A percentile compares a stretch with the other conserved stretches of the same genome.
phyloP scores from a whole-genome alignment of 129 eudicot genomes.

The Sambucus nigra region DNA sequence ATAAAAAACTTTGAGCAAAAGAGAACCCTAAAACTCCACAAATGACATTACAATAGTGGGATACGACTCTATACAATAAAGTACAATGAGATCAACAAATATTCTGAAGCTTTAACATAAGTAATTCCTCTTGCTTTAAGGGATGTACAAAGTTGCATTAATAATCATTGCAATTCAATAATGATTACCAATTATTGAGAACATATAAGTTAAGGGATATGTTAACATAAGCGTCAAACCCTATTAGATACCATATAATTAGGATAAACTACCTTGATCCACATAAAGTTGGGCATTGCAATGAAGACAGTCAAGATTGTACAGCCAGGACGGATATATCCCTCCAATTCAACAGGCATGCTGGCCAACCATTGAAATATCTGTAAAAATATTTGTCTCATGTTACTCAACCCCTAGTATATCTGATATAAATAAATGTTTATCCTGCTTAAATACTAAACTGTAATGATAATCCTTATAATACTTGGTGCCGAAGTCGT shows the following conservation, averaged over 20 bases:
- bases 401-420: conserved; percentile 25
- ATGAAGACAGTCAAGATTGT: conserved; percentile 76
- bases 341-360: conserved; percentile 99
- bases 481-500: conserved; percentile 90
- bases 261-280: conserved; percentile 59
- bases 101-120: too few species aligned
- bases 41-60: too few species aligned
- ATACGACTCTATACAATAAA: too few species aligned
- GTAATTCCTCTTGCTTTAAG: too few species aligned
- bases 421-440: conserved; percentile 6
- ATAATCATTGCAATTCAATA: too few species aligned
- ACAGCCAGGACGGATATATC: conserved; percentile 97
- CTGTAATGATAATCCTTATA: conserved; percentile 39
- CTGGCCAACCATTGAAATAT: conserved; percentile 93
- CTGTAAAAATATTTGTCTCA: conserved; percentile 29
- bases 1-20: too few species aligned
- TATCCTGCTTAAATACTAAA: conserved; percentile 29
- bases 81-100: too few species aligned
- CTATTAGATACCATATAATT: neutral
- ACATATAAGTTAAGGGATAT: too few species aligned
- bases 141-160: too few species aligned
- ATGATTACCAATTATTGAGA: too few species aligned
- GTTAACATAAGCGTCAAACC: too few species aligned
- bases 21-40: too few species aligned
- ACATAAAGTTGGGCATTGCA: conserved; percentile 76